phyloP scores from a whole-genome alignment of 1,139 yeast genomes.

The Kodamaea suecica region DNA sequence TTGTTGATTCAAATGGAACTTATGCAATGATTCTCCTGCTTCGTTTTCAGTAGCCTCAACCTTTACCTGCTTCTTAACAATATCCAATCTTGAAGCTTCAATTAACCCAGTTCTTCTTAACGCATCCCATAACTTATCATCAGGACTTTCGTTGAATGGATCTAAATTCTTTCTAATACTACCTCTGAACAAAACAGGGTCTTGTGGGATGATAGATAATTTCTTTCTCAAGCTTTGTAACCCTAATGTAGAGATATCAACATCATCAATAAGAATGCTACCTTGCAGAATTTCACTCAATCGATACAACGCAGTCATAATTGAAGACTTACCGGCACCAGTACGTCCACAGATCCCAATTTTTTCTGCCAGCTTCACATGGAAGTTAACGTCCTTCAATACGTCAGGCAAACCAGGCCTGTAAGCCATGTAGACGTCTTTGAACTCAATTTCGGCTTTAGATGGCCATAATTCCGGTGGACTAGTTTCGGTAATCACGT shows the following conservation, averaged over 20 bases:
- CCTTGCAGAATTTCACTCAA: slow-evolving; percentile 57
- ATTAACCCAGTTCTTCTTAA: slow-evolving; percentile 62
- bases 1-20: slow-evolving; percentile 59
- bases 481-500: slow-evolving; percentile 42
- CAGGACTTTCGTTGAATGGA: slow-evolving; percentile 54
- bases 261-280: slow-evolving; percentile 52
- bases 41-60: slow-evolving; percentile 12
- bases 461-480: slow-evolving; percentile 52
- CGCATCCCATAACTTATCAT: slow-evolving; percentile 50
- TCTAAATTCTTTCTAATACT: slow-evolving; percentile 63
- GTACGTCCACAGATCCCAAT: slow-evolving; percentile 79
- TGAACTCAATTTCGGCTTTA: slow-evolving; percentile 51
- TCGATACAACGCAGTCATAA: slow-evolving; percentile 64
- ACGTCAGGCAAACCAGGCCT: slow-evolving; percentile 76
- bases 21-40: slow-evolving; percentile 37
- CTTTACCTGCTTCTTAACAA: slow-evolving; percentile 20
- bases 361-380: slow-evolving; percentile 53
- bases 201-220: slow-evolving; percentile 75
- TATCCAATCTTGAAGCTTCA: slow-evolving; percentile 32
- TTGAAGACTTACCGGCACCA: slow-evolving; percentile 76
- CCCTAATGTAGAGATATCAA: slow-evolving; percentile 57
- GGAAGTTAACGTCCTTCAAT: slow-evolving; percentile 50
- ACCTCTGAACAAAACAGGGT: slow-evolving; percentile 70
- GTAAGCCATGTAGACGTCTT: slow-evolving; percentile 61
- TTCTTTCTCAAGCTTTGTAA: slow-evolving; percentile 56